phyloP scores from a whole-genome alignment of 805 yeast genomes.

The Barnettozyma siamensis region DNA sequence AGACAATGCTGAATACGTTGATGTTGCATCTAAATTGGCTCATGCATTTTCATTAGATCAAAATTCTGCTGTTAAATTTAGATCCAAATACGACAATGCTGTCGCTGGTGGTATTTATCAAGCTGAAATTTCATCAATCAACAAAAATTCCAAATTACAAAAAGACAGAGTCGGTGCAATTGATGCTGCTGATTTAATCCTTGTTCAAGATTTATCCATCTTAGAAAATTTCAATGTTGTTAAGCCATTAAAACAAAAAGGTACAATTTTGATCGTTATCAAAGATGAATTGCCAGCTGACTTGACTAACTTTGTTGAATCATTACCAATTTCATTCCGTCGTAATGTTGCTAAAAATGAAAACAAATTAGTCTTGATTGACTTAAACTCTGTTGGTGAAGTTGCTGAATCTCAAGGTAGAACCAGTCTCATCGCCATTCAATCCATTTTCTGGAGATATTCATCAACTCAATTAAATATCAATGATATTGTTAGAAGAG shows the following conservation, averaged over 20 bases:
- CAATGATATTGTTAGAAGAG: conserved; percentile 66
- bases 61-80: conserved; percentile 43
- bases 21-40: conserved; percentile 59
- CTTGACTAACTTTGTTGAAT: conserved; percentile 40
- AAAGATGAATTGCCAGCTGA: conserved; percentile 34
- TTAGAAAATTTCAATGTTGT: conserved; percentile 56
- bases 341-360: conserved; percentile 46
- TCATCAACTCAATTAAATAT: conserved; percentile 53
- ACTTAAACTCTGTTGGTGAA: conserved; percentile 57
- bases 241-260: conserved; percentile 51
- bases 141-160: conserved; percentile 16
- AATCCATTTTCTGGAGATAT: conserved; percentile 74
- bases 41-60: conserved; percentile 64
- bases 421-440: conserved; percentile 66
- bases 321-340: conserved; percentile 51
- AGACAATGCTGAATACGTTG: conserved; percentile 52
- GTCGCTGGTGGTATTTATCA: conserved; percentile 71
- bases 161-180: conserved; percentile 28
- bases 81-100: conserved; percentile 67
- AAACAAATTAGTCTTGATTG: conserved; percentile 51
- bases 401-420: conserved; percentile 71
- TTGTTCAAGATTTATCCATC: conserved; percentile 56
- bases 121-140: conserved; percentile 44
- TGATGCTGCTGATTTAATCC: conserved; percentile 56
- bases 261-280: conserved; percentile 44